Percentiles rank a stretch among this genome's conserved stretches.
phyloP scores from a whole-genome alignment of 805 yeast genomes.

The Priceomyces medius region DNA sequence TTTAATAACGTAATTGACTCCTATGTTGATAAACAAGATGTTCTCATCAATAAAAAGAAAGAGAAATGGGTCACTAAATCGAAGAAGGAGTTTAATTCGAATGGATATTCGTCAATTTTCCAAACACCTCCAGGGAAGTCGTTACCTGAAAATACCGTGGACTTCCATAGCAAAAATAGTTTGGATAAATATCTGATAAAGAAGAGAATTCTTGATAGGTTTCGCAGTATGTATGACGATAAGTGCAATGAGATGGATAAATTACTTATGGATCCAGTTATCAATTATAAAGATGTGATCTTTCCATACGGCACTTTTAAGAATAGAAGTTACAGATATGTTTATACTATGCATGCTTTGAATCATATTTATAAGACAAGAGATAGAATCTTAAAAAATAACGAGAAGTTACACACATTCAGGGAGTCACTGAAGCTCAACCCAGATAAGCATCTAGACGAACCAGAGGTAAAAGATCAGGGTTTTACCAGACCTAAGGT shows the following conservation, averaged over 20 bases:
- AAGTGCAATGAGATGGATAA: conserved; percentile 40
- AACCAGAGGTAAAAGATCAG: conserved; percentile 79
- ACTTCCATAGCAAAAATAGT: conserved; percentile 7
- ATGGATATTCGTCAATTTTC: conserved; percentile 28
- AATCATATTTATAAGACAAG: conserved; percentile 87
- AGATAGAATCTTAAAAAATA: conserved; percentile 79
- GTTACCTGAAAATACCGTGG: conserved; percentile 8
- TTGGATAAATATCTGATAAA: conserved; percentile 27
- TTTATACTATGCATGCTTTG: conserved; percentile 68
- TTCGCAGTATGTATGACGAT: conserved; percentile 13
- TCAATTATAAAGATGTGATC: conserved; percentile 69
- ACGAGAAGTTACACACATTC: conserved; percentile 49
- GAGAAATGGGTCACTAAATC: conserved; percentile 27
- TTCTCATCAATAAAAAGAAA: conserved; percentile 14
- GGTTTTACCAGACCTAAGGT: conserved; percentile 95
- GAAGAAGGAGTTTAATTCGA: conserved; percentile 17
- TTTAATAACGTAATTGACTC: conserved; percentile 54
- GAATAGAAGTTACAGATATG: conserved; percentile 56
- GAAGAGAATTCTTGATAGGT: conserved; percentile 26
- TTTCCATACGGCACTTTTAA: conserved; percentile 54
- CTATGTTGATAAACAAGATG: conserved; percentile 26
- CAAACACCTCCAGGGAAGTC: conserved; percentile 34
- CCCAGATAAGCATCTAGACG: conserved; percentile 31
- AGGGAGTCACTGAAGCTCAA: conserved; percentile 40
- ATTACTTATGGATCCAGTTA: conserved; percentile 59